phyloP scores from a whole-genome alignment of 768 basidiomycete genomes.

The Russula brevipes region DNA sequence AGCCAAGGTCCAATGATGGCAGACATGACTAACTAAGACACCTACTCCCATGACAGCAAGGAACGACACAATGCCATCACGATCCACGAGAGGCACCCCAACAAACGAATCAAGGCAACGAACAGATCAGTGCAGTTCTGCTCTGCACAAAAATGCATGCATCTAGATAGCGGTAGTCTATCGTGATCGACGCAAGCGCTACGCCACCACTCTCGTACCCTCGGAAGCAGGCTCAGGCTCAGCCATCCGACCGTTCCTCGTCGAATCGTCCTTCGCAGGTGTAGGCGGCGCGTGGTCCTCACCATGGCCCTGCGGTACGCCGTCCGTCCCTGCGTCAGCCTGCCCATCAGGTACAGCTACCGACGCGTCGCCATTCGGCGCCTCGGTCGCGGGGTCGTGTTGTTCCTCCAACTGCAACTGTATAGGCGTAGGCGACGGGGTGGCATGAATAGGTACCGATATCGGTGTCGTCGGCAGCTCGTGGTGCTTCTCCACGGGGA shows the following conservation, averaged over 20 bases:
- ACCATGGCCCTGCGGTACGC: not conserved
- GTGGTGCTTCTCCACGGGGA: conserved; percentile 10
- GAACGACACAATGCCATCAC: too few relatives aligned
- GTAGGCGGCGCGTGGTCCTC: conserved; percentile 2
- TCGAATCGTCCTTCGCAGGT: conserved; percentile 7
- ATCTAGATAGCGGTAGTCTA: not conserved
- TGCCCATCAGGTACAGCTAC: not conserved
- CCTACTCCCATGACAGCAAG: too few relatives aligned
- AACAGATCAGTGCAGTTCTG: too few relatives aligned
- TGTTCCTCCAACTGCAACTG: not conserved
- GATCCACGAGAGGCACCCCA: too few relatives aligned
- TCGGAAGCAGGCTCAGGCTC: not conserved
- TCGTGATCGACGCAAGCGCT: not conserved
- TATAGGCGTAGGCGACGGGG: not conserved
- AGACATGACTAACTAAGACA: too few relatives aligned
- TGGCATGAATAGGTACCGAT: not conserved
- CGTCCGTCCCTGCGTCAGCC: not conserved
- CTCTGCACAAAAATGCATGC: too few relatives aligned
- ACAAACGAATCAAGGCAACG: too few relatives aligned
- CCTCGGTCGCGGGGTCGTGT: not conserved
- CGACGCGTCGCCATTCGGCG: not conserved
- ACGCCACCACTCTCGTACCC: conserved; percentile 4
- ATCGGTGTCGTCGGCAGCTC: conserved; percentile 2
- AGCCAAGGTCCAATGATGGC: too few relatives aligned
- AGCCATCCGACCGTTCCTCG: not conserved